Evolutionary conservation across 1,139 yeast genomes (phyloP).

Genomic region (Pichia sp.): DNA sequence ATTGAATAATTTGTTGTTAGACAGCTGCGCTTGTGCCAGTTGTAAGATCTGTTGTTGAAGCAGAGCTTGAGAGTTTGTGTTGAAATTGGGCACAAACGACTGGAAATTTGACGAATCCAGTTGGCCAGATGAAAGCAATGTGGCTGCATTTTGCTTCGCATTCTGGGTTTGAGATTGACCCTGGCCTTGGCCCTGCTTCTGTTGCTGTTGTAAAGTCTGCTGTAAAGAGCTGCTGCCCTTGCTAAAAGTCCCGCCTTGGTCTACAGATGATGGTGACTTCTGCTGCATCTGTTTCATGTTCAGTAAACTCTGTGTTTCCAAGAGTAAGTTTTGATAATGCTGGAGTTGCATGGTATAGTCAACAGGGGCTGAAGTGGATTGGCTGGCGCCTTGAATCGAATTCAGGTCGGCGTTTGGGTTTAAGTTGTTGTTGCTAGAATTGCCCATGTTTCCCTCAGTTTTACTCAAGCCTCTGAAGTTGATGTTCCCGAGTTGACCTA

Average conservation of each 20-base stretch:
- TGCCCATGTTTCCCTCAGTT: neutral
- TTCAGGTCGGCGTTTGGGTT: neutral
- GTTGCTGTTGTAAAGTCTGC: constrained; percentile 1
- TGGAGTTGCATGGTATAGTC: constrained; percentile 32
- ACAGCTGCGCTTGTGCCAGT: constrained; percentile 13
- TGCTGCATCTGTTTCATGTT: constrained; percentile 20
- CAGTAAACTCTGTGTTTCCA: constrained; percentile 28
- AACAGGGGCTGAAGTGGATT: constrained; percentile 22
- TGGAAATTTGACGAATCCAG: constrained; percentile 7
- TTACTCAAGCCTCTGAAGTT: neutral
- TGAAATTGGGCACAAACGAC: constrained; percentile 6
- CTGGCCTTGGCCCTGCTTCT: neutral
- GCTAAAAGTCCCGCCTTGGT: neutral
- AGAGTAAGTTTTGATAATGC: constrained; percentile 31
- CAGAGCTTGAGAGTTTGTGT: constrained; percentile 11
- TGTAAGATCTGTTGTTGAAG: constrained; percentile 17
- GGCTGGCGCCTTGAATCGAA: neutral
- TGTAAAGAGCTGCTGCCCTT: neutral
- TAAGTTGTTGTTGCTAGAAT: constrained; percentile 12
- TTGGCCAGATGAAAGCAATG: constrained; percentile 1
- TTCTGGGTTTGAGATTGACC: neutral
- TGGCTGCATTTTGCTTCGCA: neutral
- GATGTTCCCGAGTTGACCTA: neutral
- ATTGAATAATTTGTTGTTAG: constrained; percentile 8
- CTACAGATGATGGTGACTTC: constrained; percentile 4